phyloP scores from a whole-genome alignment of 257 asterid genomes.

The Solanum phureja region DNA sequence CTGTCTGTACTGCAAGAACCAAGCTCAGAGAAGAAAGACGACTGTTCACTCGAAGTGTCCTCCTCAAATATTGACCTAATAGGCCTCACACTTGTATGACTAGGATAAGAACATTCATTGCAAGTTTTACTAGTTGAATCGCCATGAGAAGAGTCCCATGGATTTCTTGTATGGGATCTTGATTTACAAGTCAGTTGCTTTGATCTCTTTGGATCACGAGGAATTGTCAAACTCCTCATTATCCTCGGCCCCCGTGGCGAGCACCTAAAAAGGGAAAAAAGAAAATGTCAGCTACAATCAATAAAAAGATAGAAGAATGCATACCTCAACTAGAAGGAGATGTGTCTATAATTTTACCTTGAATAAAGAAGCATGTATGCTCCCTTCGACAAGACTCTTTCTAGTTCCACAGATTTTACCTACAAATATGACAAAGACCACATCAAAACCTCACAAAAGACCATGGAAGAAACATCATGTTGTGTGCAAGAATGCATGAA shows the following conservation, averaged over 20 bases:
- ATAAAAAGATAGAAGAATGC: neutral
- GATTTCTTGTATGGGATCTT: conserved; percentile 21
- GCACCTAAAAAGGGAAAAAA: conserved; percentile 36
- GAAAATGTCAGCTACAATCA: conserved; percentile 1
- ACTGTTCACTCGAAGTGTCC: conserved; percentile 29
- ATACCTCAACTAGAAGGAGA: neutral
- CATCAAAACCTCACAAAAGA: neutral
- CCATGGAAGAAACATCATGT: neutral
- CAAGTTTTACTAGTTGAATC: conserved; percentile 6
- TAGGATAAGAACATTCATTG: conserved; percentile 10
- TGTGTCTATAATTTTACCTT: conserved; percentile 27
- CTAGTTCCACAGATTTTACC: conserved; percentile 62
- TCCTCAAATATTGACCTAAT: conserved; percentile 18
- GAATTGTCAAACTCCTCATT: conserved; percentile 24
- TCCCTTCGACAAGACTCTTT: conserved; percentile 42
- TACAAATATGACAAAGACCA: conserved; percentile 41
- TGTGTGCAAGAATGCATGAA: neutral
- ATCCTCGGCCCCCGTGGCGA: conserved; percentile 78
- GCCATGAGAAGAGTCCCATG: conserved; percentile 22
- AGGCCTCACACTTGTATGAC: conserved; percentile 7
- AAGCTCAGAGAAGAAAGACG: conserved; percentile 62
- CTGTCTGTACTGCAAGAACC: conserved; percentile 60
- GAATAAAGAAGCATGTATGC: conserved; percentile 91
- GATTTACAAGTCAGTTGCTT: conserved; percentile 12
- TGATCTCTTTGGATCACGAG: conserved; percentile 29